A percentile compares a stretch with the other conserved stretches of the same genome.
phyloP scores from a whole-genome alignment of 148 eudicot species.

The Fallopia convolvulus region DNA sequence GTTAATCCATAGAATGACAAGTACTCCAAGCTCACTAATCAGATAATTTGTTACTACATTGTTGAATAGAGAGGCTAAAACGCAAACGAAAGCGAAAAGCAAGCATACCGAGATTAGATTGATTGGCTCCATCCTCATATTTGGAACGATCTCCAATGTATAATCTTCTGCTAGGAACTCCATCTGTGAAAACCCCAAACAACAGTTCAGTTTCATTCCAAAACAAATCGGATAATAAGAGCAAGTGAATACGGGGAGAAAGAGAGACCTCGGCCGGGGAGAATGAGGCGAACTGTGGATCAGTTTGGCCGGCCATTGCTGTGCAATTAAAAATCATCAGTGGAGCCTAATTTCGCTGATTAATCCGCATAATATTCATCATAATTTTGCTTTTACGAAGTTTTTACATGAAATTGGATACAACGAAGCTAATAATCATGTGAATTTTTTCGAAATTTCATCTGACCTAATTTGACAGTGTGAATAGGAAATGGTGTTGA shows the following conservation, averaged over 20 bases:
- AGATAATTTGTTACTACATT: not conserved
- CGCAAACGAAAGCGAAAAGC: not conserved
- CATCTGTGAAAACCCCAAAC: slow-evolving; percentile 34
- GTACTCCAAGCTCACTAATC: not conserved
- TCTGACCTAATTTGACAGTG: too few species aligned
- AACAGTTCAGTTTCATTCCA: not conserved
- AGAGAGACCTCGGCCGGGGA: slow-evolving; percentile 56
- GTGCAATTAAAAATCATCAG: not conserved
- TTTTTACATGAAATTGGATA: too few species aligned
- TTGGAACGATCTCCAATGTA: slow-evolving; percentile 70
- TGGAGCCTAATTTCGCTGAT: too few species aligned
- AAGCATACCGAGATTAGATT: slow-evolving; percentile 55
- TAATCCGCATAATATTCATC: too few species aligned
- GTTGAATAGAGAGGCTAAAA: not conserved
- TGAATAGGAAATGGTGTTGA: too few species aligned
- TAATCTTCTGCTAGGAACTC: slow-evolving; percentile 95
- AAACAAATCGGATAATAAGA: not conserved
- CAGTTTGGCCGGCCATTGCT: slow-evolving; percentile 49
- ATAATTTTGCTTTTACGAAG: too few species aligned
- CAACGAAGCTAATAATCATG: too few species aligned
- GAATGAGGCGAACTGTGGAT: slow-evolving; percentile 40
- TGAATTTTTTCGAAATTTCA: too few species aligned
- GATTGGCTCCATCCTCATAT: slow-evolving; percentile 81
- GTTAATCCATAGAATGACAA: too few species aligned
- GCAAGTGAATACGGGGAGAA: not conserved